phyloP scores from a whole-genome alignment of 2,329 filamentous ascomycete genomes.

The Sporothrix phasma region DNA sequence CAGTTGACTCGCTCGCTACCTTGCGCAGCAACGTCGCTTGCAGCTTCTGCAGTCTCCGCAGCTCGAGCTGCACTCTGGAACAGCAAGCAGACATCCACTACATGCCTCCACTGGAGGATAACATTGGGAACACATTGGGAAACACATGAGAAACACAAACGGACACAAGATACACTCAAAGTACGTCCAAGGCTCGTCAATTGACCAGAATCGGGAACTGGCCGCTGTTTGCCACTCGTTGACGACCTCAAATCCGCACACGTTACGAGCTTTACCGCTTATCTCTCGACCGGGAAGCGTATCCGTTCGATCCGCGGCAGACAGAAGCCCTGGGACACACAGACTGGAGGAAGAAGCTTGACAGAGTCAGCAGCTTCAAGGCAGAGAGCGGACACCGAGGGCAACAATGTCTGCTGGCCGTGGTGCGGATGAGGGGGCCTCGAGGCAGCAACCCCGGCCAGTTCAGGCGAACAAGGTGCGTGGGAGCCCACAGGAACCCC shows the following conservation, averaged over 20 bases:
- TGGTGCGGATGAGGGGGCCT: neutral
- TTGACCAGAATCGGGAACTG: neutral
- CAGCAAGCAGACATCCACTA: constrained; percentile 1
- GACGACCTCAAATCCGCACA: neutral
- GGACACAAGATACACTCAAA: neutral
- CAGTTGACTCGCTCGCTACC: neutral
- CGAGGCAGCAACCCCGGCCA: neutral
- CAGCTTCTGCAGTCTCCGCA: neutral
- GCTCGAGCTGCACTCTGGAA: neutral
- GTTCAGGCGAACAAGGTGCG: constrained; percentile 9
- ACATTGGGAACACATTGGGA: neutral
- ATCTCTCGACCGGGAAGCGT: neutral
- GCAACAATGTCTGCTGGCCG: neutral
- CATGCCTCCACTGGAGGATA: neutral
- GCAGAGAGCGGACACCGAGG: neutral
- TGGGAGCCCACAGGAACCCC: constrained; percentile 4
- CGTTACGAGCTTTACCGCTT: neutral
- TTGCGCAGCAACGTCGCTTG: neutral
- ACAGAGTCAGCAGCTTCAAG: neutral
- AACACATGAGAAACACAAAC: too few relatives aligned
- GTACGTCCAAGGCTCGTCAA: neutral
- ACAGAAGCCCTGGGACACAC: too few relatives aligned
- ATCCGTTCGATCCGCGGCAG: neutral
- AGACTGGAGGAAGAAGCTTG: too few relatives aligned
- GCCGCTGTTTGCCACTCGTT: neutral